Evolutionary conservation across 257 asterid genomes (phyloP).

Genomic region (Ehretia macrophylla): DNA sequence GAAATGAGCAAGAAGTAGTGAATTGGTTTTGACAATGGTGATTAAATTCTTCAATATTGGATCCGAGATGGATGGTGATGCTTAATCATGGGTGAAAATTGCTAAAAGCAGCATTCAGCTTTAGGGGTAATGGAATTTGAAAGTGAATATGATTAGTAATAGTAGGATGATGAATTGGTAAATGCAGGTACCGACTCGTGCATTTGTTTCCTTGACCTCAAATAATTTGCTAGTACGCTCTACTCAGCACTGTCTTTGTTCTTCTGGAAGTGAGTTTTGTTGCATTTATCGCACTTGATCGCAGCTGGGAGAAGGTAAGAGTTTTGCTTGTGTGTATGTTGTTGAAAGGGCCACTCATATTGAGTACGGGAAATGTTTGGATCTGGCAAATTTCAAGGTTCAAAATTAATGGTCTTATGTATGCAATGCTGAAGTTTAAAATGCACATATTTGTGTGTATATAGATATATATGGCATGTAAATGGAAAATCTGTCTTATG

Average conservation of each 20-base stretch:
- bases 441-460: not conserved
- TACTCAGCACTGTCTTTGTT: constrained; percentile 46
- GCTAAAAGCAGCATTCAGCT: too few species aligned
- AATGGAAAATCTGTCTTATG: not conserved
- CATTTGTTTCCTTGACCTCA: not conserved
- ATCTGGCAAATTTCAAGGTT: too few species aligned
- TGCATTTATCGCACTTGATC: constrained; percentile 70
- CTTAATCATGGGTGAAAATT: too few species aligned
- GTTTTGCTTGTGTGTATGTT: not conserved
- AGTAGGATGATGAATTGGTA: not conserved
- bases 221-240: constrained; percentile 39
- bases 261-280: constrained; percentile 60
- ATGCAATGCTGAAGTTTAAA: too few species aligned
- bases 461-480: not conserved
- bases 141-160: too few species aligned
- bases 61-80: too few species aligned
- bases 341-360: not conserved
- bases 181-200: not conserved
- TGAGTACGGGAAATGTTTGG: not conserved
- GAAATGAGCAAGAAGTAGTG: too few species aligned
- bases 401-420: too few species aligned
- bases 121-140: too few species aligned
- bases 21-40: too few species aligned
- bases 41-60: too few species aligned
- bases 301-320: constrained; percentile 71